These are phyloP conservation scores for Skeletonema potamos DNA, from an alignment of 108 stramenopile genomes.

Conservation along the genomic window DNA sequence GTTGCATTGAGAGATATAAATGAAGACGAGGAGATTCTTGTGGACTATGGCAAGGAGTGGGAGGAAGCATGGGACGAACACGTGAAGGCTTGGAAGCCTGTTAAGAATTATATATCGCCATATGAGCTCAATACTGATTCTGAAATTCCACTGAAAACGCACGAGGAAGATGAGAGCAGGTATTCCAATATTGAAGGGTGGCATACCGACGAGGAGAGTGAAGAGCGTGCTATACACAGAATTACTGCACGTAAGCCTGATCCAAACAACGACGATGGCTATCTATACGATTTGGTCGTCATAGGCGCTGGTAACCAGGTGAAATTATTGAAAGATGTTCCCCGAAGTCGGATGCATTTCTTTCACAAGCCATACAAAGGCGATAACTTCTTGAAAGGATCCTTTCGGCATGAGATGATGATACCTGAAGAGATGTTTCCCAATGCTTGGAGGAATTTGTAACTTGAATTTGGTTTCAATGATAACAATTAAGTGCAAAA, in stretches of 20 bases:
- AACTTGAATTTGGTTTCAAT: not conserved
- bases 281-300: constrained; percentile 24
- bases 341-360: constrained; percentile 49
- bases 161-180: constrained; percentile 8
- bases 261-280: constrained; percentile 10
- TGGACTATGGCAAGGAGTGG: constrained; percentile 80
- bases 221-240: constrained; percentile 10
- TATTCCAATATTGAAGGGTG: constrained; percentile 11
- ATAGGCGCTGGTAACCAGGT: constrained; percentile 3
- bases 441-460: constrained; percentile 41
- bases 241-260: constrained; percentile 3
- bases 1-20: constrained; percentile 59
- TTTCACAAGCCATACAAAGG: constrained; percentile 48
- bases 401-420: constrained; percentile 70
- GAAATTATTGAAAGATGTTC: constrained; percentile 31
- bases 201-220: not conserved
- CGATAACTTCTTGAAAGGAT: constrained; percentile 45
- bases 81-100: constrained; percentile 45
- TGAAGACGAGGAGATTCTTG: constrained; percentile 56
- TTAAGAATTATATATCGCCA: constrained; percentile 29
- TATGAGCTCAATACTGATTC: constrained; percentile 29
- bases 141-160: constrained; percentile 14
- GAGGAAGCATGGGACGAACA: constrained; percentile 71
- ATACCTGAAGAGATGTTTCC: constrained; percentile 49
- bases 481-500: too few relatives aligned